Conservation (phyloP, 2,329 filamentous ascomycete species). For the Xylaria sp. region DNA sequence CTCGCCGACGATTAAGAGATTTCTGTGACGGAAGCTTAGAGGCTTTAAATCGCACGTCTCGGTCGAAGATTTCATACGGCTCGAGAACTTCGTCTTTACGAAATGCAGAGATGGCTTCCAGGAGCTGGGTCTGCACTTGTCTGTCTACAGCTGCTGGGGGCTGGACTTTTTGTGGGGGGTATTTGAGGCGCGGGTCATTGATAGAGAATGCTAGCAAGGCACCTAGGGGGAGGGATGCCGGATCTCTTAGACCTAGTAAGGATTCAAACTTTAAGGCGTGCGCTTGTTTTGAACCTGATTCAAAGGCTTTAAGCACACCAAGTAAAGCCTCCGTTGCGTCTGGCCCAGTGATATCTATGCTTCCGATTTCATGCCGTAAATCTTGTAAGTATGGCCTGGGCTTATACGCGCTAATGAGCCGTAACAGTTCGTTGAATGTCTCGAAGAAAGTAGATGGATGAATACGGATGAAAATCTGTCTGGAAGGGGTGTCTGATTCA, state of each 20-base stretch:
- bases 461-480: conserved; percentile 74
- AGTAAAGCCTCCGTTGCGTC: conserved; percentile 82
- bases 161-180: conserved; percentile 73
- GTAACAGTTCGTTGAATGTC: conserved; percentile 71
- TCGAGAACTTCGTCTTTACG: conserved; percentile 65
- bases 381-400: conserved; percentile 74
- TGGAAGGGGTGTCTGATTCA: conserved; percentile 40
- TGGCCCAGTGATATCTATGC: conserved; percentile 70
- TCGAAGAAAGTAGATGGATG: conserved; percentile 85
- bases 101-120: conserved; percentile 74
- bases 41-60: conserved; percentile 71
- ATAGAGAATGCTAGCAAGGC: conserved; percentile 77
- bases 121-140: conserved; percentile 51
- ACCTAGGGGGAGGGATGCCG: conserved; percentile 74
- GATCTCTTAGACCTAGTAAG: conserved; percentile 70
- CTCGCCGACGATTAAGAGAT: conserved; percentile 80
- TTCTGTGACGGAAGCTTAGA: conserved; percentile 78
- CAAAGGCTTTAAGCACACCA: conserved; percentile 69
- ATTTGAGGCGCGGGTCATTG: conserved; percentile 81
- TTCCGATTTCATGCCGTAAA: conserved; percentile 73
- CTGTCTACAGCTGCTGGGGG: conserved; percentile 48
- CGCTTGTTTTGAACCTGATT: conserved; percentile 48
- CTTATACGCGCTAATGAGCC: conserved; percentile 67
- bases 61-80: conserved; percentile 72
- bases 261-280: conserved; percentile 62